A percentile compares a stretch with the other conserved stretches of the same genome.
These are phyloP conservation scores for Phytophthora cajani DNA, from an alignment of 352 stramenopile genomes.

Conservation along the genomic window DNA sequence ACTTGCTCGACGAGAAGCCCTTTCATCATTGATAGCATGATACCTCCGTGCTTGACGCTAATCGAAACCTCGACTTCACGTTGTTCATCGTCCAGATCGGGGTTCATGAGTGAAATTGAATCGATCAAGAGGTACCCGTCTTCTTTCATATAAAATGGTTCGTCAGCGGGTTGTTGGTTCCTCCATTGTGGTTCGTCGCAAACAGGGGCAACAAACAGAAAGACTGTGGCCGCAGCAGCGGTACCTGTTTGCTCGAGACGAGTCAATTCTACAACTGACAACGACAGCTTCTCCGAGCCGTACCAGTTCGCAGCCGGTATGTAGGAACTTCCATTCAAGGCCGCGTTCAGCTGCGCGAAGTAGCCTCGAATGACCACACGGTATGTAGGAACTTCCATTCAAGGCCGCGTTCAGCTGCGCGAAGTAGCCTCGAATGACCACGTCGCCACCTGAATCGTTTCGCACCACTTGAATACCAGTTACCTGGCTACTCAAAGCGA, in stretches of 20 bases:
- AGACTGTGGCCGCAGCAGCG: slow-evolving; percentile 24
- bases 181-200: slow-evolving; percentile 62
- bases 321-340: slow-evolving; percentile 59
- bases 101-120: slow-evolving; percentile 36
- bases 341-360: slow-evolving; percentile 57
- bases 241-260: slow-evolving; percentile 9
- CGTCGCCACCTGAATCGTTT: slow-evolving; percentile 24
- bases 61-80: slow-evolving; percentile 48
- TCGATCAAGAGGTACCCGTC: slow-evolving; percentile 50
- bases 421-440: slow-evolving; percentile 57
- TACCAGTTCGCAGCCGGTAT: slow-evolving; percentile 61
- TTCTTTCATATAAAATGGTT: slow-evolving; percentile 46
- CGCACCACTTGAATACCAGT: slow-evolving; percentile 40
- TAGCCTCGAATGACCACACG: slow-evolving; percentile 55
- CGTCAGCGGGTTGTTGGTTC: neutral
- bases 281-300: slow-evolving; percentile 52
- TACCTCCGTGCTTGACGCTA: slow-evolving; percentile 43
- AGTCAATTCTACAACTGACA: slow-evolving; percentile 40
- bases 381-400: slow-evolving; percentile 56
- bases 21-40: slow-evolving; percentile 57
- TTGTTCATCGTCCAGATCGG: slow-evolving; percentile 39
- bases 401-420: slow-evolving; percentile 61
- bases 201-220: slow-evolving; percentile 54
- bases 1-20: slow-evolving; percentile 41
- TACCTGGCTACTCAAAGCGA: slow-evolving; percentile 23